Evolutionary conservation across 164 flowering plant species (phyloP).

Genomic region (Vitis cinerea): DNA sequence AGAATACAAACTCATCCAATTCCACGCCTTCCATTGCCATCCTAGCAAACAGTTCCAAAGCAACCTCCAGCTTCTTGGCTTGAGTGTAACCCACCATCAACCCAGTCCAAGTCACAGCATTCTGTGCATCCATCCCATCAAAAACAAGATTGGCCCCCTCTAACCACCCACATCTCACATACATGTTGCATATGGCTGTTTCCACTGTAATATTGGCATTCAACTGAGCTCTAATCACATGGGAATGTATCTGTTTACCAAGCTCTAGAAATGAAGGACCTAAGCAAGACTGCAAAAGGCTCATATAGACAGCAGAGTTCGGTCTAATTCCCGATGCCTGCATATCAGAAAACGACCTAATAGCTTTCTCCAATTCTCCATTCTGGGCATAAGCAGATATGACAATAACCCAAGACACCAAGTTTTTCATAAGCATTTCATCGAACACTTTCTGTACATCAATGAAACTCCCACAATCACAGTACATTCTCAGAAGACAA

Average conservation of each 20-base stretch:
- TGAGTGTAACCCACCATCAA: conserved; percentile 49
- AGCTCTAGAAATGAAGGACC: conserved; percentile 23
- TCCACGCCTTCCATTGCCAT: conserved; percentile 37
- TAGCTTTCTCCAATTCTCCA: conserved; percentile 29
- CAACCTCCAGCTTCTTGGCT: conserved; percentile 26
- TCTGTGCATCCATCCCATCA: conserved; percentile 36
- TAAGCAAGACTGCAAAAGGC: conserved; percentile 25
- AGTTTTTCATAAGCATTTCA: conserved; percentile 32
- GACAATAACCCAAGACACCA: conserved; percentile 33
- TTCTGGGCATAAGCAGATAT: conserved; percentile 33
- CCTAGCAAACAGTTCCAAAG: conserved; percentile 30
- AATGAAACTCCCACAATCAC: conserved; percentile 33
- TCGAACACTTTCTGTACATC: conserved; percentile 45
- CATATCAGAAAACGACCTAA: conserved; percentile 34
- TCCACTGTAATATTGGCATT: conserved; percentile 19
- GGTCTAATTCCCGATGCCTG: conserved; percentile 16
- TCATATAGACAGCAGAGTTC: conserved; percentile 18
- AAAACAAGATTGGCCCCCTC: conserved; percentile 36
- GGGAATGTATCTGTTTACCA: conserved; percentile 51
- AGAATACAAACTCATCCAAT: conserved; percentile 55
- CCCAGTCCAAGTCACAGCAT: conserved; percentile 44
- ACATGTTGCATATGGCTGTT: conserved; percentile 39
- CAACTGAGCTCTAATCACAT: conserved; percentile 30
- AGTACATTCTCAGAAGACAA: conserved; percentile 33
- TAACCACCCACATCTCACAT: conserved; percentile 40